Base-by-base conservation (phyloP, 148 eudicot genomes). In the Tetragonia tetragonoides region DNA sequence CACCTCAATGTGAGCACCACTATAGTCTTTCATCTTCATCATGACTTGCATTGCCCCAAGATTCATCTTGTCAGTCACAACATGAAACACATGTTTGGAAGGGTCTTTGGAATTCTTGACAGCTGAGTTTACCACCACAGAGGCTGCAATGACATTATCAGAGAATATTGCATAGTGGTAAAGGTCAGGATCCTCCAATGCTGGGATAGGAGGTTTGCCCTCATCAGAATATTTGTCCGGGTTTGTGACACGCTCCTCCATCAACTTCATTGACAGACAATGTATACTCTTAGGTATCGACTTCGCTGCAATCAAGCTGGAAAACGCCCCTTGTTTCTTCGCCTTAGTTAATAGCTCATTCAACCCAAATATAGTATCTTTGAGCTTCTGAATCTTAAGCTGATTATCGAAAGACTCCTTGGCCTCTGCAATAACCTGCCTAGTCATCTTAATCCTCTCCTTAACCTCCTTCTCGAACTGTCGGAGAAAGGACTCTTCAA, bases 1-100 rank as follows among this genome's bases (percentile, higher is more conserved):
- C 39, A 94, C 97, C 77, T 94, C 97, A 69, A 94, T 87, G 70
- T 90, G 95, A 66, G 98, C 98, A 38, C 98, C 97, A 78, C 85
- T 87, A 65, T 94, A 94, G 34, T 90, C 95, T 82, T 83, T 94
- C 90, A 90, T 87, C 83, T 90, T 92, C 86, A 94, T 88, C 95
- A 92, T 94, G 79, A 94, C 98, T 72, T 92, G 98, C 98, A 92
- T 94, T 38, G 98, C 98, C 59, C 98, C 98, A 7, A 94, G 92
- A 79, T 94, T 94, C 97, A 92, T 94, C 78, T 87, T 90, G 86
- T 94, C 98, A 11, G 98, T 94, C 76, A 94, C 98, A n/a, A 94
- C 92, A 84, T 94, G 98, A 68, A 94, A 92, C 49, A 94, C 98
- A 37, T 94, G 98, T 81, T 92, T 88, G 82, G 85, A 84, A 28